Evolutionary conservation across 805 yeast species (phyloP), one percentile per base, ranked within the genome.

Genomic region (Sungouiella blattae): DNA sequence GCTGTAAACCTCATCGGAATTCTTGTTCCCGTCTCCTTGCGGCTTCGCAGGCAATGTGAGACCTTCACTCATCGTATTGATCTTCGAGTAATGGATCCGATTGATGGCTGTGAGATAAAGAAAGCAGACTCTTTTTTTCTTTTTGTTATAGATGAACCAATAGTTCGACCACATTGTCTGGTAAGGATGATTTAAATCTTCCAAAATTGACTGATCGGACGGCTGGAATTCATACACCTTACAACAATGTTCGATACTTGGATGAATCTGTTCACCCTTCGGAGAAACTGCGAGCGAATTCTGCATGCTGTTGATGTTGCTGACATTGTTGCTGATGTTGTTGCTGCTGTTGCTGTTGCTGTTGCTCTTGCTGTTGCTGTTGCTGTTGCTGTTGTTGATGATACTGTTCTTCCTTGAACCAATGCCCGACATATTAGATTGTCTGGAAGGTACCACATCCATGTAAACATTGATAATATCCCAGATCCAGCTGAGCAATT

Each of bases 141-240:
- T 83, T 62, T 87, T 91, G 64, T 88, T 93, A 63, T 84, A 88
- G 29, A 91, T 78, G 58, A 93, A 93, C 83, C 94, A 91, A 74
- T 87, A 86, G 55, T 81, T 67, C 16, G 84, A 77, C 93, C 93
- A 86, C 66, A 67, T 58, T 2, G 71, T 64, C 46, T 67, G 72
- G 41, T 65, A 65, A 1, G 73, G 73, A 39, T 64, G 61, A 32
- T 63, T 64, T 35, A 67, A 47, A 38, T 83, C 93, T 50, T 82
- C 85, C 32, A 67, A 50, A 27, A 83, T 80, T 6, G 84, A 71
- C 49, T 62, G 71, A 40, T 83, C 79, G 20, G 76, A 73, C 0
- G 76, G 80, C 39, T 73, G 77, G 47, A 80, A 78, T 49, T 78
- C 83, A 47, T 77, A 82, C 22, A 80, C 76, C 18, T 72, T 72